Evolutionary conservation across 441 rosid genomes (phyloP).

Genomic region (Metrosideros polymorpha): DNA sequence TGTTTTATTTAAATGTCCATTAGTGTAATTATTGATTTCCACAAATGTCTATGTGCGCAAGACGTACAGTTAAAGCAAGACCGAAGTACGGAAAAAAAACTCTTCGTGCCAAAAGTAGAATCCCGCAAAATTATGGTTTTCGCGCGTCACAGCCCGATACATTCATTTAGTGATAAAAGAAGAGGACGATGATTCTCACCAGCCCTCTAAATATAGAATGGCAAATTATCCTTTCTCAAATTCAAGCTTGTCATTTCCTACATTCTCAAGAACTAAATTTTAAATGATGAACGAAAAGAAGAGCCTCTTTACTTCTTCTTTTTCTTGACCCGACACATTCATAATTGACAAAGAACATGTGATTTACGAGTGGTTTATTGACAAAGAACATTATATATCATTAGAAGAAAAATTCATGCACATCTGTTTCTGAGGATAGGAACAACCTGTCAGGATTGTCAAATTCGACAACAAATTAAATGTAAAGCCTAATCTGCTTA

Average conservation of each 20-base stretch:
- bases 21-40: not conserved
- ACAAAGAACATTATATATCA: not conserved
- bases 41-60: not conserved
- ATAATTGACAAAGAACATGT: not conserved
- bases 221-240: not conserved
- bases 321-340: not conserved
- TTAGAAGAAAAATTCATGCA: not conserved
- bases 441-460: not conserved
- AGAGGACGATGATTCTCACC: not conserved
- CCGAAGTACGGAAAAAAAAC: not conserved
- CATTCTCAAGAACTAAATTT: not conserved
- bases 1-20: not conserved
- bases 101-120: not conserved
- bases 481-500: not conserved
- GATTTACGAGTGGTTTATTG: no score
- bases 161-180: not conserved
- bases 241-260: not conserved
- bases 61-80: not conserved
- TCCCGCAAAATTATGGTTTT: not conserved
- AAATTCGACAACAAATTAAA: not conserved
- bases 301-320: not conserved
- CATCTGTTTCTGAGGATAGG: not conserved
- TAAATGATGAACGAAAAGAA: not conserved
- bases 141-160: not conserved
- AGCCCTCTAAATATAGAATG: not conserved